phyloP scores from a whole-genome alignment of 179 eudicot genomes.

The Camellia oleifera region DNA sequence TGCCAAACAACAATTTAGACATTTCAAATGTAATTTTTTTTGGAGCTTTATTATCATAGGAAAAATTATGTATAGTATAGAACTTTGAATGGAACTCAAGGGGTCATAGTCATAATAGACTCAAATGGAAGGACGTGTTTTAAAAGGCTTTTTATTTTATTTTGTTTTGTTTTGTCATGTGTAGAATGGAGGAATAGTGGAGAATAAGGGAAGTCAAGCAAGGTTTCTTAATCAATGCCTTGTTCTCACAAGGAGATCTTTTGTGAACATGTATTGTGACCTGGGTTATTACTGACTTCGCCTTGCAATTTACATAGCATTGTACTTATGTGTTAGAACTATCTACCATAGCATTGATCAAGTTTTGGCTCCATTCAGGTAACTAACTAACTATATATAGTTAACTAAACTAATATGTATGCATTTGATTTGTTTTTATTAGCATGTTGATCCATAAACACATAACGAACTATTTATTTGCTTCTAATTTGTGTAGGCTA shows the following conservation, averaged over 20 bases:
- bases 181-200: slow-evolving; percentile 22
- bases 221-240: slow-evolving; percentile 37
- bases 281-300: slow-evolving; percentile 55
- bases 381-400: not conserved
- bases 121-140: no score
- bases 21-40: no score
- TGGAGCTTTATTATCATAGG: no score
- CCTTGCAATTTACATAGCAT: slow-evolving; percentile 31
- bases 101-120: no score
- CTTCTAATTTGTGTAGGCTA: slow-evolving; percentile 18
- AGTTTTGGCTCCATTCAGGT: slow-evolving; percentile 40
- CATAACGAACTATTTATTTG: slow-evolving; percentile 8
- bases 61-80: no score
- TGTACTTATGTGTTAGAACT: slow-evolving; percentile 37
- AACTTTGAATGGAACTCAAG: no score
- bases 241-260: slow-evolving; percentile 46
- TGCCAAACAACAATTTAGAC: no score
- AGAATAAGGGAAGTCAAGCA: slow-evolving; percentile 29
- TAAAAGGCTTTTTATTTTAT: not conserved
- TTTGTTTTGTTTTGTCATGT: no score
- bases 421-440: not conserved
- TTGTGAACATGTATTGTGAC: slow-evolving; percentile 53
- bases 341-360: slow-evolving; percentile 28
- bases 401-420: no score
- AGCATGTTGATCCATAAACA: not conserved